Base-by-base conservation (phyloP, 257 asterid species). In the Primulina eburnea region DNA sequence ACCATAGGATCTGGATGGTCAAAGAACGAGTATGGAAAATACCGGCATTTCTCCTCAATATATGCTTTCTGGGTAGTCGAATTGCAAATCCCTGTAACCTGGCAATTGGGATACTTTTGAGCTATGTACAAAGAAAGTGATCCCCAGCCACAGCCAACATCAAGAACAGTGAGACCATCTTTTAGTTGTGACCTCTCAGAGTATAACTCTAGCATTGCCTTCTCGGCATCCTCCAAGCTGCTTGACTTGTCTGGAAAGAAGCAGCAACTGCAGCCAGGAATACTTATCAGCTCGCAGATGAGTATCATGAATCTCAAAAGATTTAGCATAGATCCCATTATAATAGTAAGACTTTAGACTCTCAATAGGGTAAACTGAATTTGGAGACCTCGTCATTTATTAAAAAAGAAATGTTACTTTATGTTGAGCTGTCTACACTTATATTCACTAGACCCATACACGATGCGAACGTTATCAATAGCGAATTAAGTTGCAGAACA, bases 121-220 rank as follows among this genome's bases (percentile, higher is more conserved):
- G 96, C 99, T 8, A 89, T 76, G 78, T 86, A 86, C 0, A 93
- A 62, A 62, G 88, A 83, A 61, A 93, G 89, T 18, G 97, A 88
- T 75, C 97, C 97, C 97, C 99, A 89, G 63, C 99, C 99, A 75
- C 99, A 93, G 20, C 97, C 98, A 74, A 93, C 90, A 79, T 93
- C 98, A 59, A 93, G 97, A 79, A 90, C 95, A 53, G 94, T 75
- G 43, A 90, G 96, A 0, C 97, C 97, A 74, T 89, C 92, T 82
- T 85, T 63, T 69, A 90, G 60, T 77, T 84, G 87, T 3, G 97
- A 83, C 82, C 93, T 88, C 89, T 88, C 95, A 62, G 97, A 89
- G 72, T 89, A 89, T 20, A 93, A 65, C 70, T 90, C 94, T 6
- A 93, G 77, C 98, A 89, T 93, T 47, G 89, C 94, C 75, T 82